phyloP scores from a whole-genome alignment of 2,329 filamentous ascomycete species.

The Cytospora mali region DNA sequence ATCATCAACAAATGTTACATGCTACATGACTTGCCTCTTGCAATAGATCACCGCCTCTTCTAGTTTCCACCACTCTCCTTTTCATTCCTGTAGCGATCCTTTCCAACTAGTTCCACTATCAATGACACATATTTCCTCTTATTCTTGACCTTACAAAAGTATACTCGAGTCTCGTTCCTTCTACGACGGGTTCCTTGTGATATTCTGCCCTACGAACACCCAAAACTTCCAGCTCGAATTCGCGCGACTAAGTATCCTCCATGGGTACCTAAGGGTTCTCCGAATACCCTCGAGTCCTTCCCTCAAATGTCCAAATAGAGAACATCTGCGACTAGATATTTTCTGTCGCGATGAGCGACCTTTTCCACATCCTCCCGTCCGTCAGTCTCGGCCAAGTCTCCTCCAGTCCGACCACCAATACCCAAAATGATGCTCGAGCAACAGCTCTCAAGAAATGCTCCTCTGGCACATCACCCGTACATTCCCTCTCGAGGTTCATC shows the following conservation, averaged over 20 bases:
- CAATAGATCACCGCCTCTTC: neutral
- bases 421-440: neutral
- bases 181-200: neutral
- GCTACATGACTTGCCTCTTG: neutral
- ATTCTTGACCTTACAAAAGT: no score
- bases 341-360: constrained; percentile 26
- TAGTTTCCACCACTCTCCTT: neutral
- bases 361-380: constrained; percentile 22
- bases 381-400: constrained; percentile 2
- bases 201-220: neutral
- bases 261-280: constrained; percentile 10
- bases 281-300: neutral
- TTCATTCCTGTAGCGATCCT: neutral
- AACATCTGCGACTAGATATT: neutral
- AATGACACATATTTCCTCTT: no score
- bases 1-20: neutral
- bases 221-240: neutral
- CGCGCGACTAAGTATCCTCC: neutral
- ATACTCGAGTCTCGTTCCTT: no score
- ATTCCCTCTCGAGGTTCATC: constrained; percentile 32
- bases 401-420: constrained; percentile 1
- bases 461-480: constrained; percentile 14
- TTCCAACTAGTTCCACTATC: neutral
- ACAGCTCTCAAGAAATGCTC: constrained; percentile 8
- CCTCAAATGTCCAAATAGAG: constrained; percentile 19